Percentiles rank a stretch among this genome's conserved stretches.
Evolutionary conservation across 2,329 filamentous ascomycete genomes (phyloP).

Genomic region (Arachnopeziza araneosa): DNA sequence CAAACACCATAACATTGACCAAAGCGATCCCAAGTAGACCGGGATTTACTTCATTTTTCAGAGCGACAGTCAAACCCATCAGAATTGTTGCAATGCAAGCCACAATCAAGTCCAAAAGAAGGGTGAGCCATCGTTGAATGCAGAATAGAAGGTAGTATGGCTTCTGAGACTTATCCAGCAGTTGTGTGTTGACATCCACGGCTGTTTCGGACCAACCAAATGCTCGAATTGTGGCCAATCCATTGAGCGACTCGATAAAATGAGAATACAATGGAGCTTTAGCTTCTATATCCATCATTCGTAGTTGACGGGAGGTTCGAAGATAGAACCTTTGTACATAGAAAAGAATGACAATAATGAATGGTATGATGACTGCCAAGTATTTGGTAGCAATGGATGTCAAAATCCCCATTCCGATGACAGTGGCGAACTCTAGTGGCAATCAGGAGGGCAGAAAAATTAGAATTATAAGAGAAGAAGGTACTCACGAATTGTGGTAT

Average conservation of each 20-base stretch:
- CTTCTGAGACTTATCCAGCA: conserved; percentile 49
- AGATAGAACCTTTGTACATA: conserved; percentile 18
- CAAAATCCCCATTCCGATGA: conserved; percentile 7
- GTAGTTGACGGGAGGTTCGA: conserved; percentile 44
- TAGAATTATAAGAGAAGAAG: no score
- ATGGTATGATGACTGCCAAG: conserved; percentile 36
- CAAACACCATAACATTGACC: conserved; percentile 27
- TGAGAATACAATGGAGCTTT: conserved; percentile 42
- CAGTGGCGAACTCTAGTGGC: conserved; percentile 25
- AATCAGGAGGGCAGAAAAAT: neutral
- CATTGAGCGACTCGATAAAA: conserved; percentile 39
- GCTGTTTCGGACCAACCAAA: conserved; percentile 37
- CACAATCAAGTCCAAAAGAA: conserved; percentile 32
- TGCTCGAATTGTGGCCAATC: conserved; percentile 39
- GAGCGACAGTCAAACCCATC: conserved; percentile 18
- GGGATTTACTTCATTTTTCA: conserved; percentile 20
- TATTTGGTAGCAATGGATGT: conserved; percentile 32
- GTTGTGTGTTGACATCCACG: conserved; percentile 33
- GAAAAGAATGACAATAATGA: conserved; percentile 34
- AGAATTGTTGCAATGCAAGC: conserved; percentile 29
- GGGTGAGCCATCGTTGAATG: conserved; percentile 51
- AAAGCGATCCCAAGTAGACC: conserved; percentile 30
- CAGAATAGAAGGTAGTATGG: conserved; percentile 53
- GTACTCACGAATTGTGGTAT: no score
- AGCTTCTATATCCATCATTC: conserved; percentile 42